Percentiles rank a stretch among this genome's conserved stretches.
Evolutionary conservation across 495 filamentous ascomycete species (phyloP).

Genomic region (Melanomma pulvis-pyrius): DNA sequence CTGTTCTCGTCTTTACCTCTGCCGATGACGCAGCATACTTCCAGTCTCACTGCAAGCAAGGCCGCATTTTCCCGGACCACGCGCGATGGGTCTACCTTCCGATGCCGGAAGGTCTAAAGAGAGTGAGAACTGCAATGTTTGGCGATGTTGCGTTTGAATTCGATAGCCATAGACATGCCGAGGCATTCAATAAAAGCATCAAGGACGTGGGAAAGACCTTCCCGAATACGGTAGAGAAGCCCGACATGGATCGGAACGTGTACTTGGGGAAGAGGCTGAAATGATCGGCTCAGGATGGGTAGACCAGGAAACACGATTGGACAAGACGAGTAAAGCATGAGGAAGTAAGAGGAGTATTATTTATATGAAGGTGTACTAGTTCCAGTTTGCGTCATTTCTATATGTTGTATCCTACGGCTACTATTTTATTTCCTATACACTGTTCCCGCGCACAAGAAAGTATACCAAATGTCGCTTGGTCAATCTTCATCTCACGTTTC

Average conservation of each 20-base stretch:
- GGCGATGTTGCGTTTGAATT: conserved; percentile 27
- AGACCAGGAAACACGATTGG: neutral
- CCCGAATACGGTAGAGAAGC: conserved; percentile 20
- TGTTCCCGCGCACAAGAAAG: too few relatives aligned
- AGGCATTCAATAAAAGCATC: conserved; percentile 19
- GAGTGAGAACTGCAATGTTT: conserved; percentile 13
- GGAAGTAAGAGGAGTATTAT: neutral
- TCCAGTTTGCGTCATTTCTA: too few relatives aligned
- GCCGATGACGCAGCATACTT: conserved; percentile 22
- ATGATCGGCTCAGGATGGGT: neutral
- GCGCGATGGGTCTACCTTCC: conserved; percentile 24
- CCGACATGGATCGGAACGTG: conserved; percentile 12
- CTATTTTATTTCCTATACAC: too few relatives aligned
- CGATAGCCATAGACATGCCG: conserved; percentile 16
- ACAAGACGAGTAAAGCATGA: neutral
- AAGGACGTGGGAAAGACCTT: conserved; percentile 15
- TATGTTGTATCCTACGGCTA: too few relatives aligned
- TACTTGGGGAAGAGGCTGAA: conserved; percentile 20
- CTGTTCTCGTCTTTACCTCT: conserved; percentile 19
- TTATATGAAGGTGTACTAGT: too few relatives aligned
- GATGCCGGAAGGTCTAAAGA: conserved; percentile 18
- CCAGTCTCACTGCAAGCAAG: conserved; percentile 26
- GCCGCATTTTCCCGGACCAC: conserved; percentile 21
- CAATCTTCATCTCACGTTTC: neutral
- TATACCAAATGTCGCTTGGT: too few relatives aligned